Evolutionary conservation across 257 asterid species (phyloP), one percentile per base, ranked within the genome.

Genomic region (Jasminum sambac): DNA sequence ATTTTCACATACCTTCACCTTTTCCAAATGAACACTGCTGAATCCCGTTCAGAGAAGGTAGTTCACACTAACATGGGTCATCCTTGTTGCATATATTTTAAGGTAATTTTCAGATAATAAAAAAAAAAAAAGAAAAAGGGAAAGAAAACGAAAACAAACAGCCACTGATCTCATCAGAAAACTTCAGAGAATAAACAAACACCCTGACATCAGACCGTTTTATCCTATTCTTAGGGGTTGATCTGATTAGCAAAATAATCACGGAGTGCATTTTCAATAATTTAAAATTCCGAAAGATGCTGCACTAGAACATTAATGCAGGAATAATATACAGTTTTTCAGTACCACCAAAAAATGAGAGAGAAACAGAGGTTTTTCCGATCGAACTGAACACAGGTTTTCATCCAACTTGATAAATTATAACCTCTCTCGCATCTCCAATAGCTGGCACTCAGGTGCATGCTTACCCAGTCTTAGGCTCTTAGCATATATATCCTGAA

Each of bases 401-500:
- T 67, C 52, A 73, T 67, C 12, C 25, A 34, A 66, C 43, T 65
- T 21, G 42, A 62, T 24, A 66, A 6, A 37, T 63, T 30, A 63
- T 48, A 19, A 48, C 85, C 70, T 46, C 63, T 65, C 12, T 41
- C 48, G 46, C 70, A 63, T 67, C 65, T 67, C 69, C 69, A 63
- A n/a, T 68, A 23, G 38, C n/a, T 64, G 0, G 60, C 63, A 67
- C 74, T 48, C 39, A 61, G 44, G 44, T 72, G 74, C 78, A 48
- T 12, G 38, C 10, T 26, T 68, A 63, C 52, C 57, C 11, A 48
- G 73, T 42, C 34, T 62, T 42, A 72, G 26, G n/a, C n/a, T n/a
- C 59, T 19, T 37, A 37, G 39, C 50, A 52, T 63, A 40, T 61
- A 73, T 30, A 24, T 46, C 75, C 85, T 77, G 75, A 81, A 23